phyloP scores from a whole-genome alignment of 768 basidiomycete genomes.

The Tulasnella sp. region DNA sequence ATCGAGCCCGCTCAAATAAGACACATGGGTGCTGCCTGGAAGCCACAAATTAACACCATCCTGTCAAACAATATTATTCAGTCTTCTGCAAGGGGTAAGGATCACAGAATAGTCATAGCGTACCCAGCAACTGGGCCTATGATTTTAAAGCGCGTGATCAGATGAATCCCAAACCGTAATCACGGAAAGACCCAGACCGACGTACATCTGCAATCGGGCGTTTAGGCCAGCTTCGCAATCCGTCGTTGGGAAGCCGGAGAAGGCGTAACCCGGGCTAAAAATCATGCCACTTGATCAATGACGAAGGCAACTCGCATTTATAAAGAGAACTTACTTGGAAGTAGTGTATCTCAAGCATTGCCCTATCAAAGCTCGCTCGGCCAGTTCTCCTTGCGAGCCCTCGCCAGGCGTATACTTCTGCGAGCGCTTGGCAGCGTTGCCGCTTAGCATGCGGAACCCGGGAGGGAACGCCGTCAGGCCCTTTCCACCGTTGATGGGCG shows the following conservation, averaged over 20 bases:
- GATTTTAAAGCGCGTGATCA: neutral
- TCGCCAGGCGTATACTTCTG: neutral
- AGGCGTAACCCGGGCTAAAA: neutral
- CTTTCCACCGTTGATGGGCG: neutral
- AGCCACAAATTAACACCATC: constrained; percentile 34
- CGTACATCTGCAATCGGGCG: constrained; percentile 23
- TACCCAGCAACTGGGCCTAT: constrained; percentile 16
- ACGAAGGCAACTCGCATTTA: too few species aligned
- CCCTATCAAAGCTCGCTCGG: constrained; percentile 34
- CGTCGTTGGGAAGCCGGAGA: constrained; percentile 34
- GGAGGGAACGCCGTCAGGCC: constrained; percentile 8
- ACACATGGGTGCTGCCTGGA: constrained; percentile 23
- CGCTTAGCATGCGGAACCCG: constrained; percentile 19
- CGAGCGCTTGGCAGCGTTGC: constrained; percentile 6
- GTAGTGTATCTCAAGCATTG: constrained; percentile 26
- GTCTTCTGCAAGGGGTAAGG: too few species aligned
- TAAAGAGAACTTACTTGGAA: neutral
- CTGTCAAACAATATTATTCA: too few species aligned
- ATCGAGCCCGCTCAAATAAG: constrained; percentile 14
- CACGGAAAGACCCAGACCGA: neutral
- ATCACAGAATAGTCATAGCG: too few species aligned
- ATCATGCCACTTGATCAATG: too few species aligned
- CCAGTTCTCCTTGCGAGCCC: constrained; percentile 34
- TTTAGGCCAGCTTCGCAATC: constrained; percentile 36
- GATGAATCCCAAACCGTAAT: neutral